Conservation (phyloP, 345 rosid genomes). For the Syzygium aromaticum region DNA sequence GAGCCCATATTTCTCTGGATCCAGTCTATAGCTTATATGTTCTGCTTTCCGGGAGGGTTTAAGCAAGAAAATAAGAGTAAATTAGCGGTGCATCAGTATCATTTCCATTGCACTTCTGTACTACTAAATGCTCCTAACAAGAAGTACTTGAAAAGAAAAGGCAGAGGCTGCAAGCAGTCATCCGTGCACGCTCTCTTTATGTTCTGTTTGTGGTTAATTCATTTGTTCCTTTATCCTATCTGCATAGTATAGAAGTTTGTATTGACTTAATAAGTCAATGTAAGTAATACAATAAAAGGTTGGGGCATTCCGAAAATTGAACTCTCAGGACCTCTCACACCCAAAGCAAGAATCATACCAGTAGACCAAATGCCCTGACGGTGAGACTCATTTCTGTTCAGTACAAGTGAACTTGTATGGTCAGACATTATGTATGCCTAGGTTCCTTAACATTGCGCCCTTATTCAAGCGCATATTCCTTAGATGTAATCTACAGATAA, state of each 20-base stretch:
- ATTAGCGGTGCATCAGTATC: neutral
- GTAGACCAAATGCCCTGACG: constrained; percentile 64
- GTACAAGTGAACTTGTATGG: neutral
- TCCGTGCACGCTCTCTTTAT: neutral
- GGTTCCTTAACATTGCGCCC: neutral
- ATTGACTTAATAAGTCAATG: neutral
- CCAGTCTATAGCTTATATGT: neutral
- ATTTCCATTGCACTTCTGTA: neutral
- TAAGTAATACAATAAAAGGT: neutral
- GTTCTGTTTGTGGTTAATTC: neutral
- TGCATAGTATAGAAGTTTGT: neutral
- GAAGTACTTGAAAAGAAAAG: neutral
- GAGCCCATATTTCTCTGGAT: neutral
- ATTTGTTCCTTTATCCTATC: neutral
- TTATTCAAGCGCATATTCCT: neutral
- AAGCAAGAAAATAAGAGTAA: neutral
- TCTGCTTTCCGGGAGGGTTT: neutral
- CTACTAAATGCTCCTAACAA: neutral
- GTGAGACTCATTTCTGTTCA: neutral
- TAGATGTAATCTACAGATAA: neutral
- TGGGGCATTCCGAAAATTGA: constrained; percentile 69
- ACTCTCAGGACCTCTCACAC: constrained; percentile 84
- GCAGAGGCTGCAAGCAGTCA: neutral
- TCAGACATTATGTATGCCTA: neutral
- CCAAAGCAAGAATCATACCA: constrained; percentile 86